phyloP scores from a whole-genome alignment of 257 asterid species.

The Przewalskia tangutica region DNA sequence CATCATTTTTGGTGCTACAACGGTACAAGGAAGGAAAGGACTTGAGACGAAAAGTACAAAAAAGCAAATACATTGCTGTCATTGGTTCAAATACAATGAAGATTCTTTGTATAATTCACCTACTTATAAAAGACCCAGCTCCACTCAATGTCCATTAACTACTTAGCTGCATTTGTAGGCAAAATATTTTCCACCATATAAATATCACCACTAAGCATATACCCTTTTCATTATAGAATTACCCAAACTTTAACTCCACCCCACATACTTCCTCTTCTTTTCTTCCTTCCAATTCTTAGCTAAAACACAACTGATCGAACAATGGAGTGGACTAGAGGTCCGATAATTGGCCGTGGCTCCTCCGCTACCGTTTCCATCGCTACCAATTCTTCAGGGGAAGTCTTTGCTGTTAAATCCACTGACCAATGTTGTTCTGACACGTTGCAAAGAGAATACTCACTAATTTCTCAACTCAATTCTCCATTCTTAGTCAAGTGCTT shows the following conservation, averaged over 20 bases:
- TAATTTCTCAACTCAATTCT: constrained; percentile 54
- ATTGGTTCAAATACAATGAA: constrained; percentile 11
- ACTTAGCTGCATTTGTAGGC: constrained; percentile 11
- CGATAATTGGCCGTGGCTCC: constrained; percentile 66
- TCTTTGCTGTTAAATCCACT: constrained; percentile 64
- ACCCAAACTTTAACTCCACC: not conserved
- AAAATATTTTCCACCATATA: constrained; percentile 8
- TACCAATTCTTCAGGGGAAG: constrained; percentile 33
- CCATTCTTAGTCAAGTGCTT: constrained; percentile 45
- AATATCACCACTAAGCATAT: not conserved
- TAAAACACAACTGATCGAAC: not conserved
- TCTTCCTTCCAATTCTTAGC: not conserved
- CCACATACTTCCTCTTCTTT: not conserved
- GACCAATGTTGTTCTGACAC: constrained; percentile 30
- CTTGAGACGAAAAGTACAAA: not conserved
- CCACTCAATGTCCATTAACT: constrained; percentile 12
- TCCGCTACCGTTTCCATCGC: constrained; percentile 65
- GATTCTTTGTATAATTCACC: constrained; percentile 26
- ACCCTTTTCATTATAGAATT: not conserved
- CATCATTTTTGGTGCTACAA: not conserved
- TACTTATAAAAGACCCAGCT: constrained; percentile 15
- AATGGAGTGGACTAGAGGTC: constrained; percentile 72
- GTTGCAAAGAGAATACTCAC: constrained; percentile 36
- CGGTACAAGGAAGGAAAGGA: not conserved
- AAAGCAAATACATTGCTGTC: constrained; percentile 24